Evolutionary conservation across 2,329 filamentous ascomycete species (phyloP), one percentile per base, ranked within the genome.

Genomic region (Phoma sp.): DNA sequence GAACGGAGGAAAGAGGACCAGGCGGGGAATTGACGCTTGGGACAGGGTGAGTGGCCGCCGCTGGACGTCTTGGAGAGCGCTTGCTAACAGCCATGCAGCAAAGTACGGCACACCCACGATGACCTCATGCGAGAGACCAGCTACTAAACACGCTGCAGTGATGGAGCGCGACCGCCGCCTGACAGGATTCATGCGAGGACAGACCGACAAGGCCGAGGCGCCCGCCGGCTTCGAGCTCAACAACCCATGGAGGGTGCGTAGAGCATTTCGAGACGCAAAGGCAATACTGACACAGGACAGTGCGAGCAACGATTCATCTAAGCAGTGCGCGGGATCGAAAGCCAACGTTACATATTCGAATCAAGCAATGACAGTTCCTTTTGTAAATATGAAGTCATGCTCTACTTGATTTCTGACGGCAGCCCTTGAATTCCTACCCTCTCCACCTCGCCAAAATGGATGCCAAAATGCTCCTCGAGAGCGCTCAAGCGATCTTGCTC

Each of bases 191-290:
- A 68, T 82, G 67, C 79, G 86, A 76, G 85, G 84, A 57, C 86
- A 88, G 71, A 84, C 84, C 52, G 84, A 85, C 74, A 83, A 80
- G 60, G 77, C 81, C 41, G 74, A 77, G 55, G 86, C 86, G 27
- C 85, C 85, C 25, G 74, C 78, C 52, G 85, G 85, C 57, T 88
- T 88, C 76, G 85, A 88, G 75, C 72, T 88, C 68, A 88, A 83
- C 82, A 87, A 87, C 76, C 83, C 84, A 60, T 88, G 86, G 86
- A 85, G 83, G 81, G 85, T 88, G 81, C 55, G 81, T 71, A 55
- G 31, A 2, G 22, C 33, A 13, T 21, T 19, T 37, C 9, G 25
- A 13, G 9, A 31, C 32, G 43, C 19, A 13, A n/a, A 13, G 40
- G 17, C 43, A 35, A 31, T 54, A 57, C 71, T 76, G 57, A 77